Conservation (phyloP, 2,329 filamentous ascomycete genomes). For the Coleophoma crateriformis region DNA sequence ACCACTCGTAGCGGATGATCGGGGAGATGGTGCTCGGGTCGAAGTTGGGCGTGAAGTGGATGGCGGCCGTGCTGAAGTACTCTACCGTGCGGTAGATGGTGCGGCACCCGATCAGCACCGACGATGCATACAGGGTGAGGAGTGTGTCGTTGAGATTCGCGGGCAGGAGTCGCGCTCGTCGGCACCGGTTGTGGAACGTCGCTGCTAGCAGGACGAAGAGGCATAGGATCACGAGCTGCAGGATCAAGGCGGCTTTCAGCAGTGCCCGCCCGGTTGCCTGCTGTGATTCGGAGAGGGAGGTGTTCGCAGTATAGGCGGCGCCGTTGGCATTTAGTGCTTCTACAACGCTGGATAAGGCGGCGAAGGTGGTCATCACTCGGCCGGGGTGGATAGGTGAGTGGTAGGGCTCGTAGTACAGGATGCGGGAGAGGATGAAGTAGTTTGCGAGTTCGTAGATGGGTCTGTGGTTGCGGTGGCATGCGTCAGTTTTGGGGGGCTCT, state of each 20-base stretch:
- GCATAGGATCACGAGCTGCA: slow-evolving; percentile 48
- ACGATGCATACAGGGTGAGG: slow-evolving; percentile 44
- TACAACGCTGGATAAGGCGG: slow-evolving; percentile 38
- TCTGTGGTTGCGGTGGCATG: slow-evolving; percentile 22
- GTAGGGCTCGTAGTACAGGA: slow-evolving; percentile 57
- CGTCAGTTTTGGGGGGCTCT: no score
- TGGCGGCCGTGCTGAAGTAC: slow-evolving; percentile 44
- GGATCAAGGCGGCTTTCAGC: slow-evolving; percentile 42
- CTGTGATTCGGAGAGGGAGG: slow-evolving; percentile 29
- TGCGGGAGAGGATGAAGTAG: slow-evolving; percentile 54
- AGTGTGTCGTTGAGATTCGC: slow-evolving; percentile 27
- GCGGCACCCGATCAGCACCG: slow-evolving; percentile 41
- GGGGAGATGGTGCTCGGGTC: slow-evolving; percentile 32
- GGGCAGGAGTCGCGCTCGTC: slow-evolving; percentile 23
- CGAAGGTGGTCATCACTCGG: slow-evolving; percentile 40
- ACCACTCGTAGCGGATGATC: slow-evolving; percentile 51
- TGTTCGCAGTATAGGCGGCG: slow-evolving; percentile 41
- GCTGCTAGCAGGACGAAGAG: slow-evolving; percentile 43
- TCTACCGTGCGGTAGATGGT: slow-evolving; percentile 56
- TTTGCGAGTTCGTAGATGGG: slow-evolving; percentile 57
- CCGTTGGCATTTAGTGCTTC: slow-evolving; percentile 44
- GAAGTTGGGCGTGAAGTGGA: slow-evolving; percentile 30
- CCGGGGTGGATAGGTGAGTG: slow-evolving; percentile 45
- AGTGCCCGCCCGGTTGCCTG: slow-evolving; percentile 38
- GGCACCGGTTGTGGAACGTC: slow-evolving; percentile 42